Evolutionary conservation across 2,329 filamentous ascomycete genomes (phyloP).

Genomic region (Ramularia endophylla): DNA sequence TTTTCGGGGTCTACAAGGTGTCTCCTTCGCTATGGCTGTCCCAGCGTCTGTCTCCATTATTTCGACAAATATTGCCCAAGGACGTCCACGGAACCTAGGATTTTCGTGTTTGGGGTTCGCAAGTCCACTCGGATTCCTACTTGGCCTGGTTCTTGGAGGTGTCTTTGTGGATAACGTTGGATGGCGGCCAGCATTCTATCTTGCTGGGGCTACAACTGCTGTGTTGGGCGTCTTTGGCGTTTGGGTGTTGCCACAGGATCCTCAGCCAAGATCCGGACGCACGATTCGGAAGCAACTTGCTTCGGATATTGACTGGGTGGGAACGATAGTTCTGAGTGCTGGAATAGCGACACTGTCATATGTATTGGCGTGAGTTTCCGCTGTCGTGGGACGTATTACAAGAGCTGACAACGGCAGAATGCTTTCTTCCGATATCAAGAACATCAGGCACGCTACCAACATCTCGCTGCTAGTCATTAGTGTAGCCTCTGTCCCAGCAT

Average conservation of each 20-base stretch:
- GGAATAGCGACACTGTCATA: slow-evolving; percentile 48
- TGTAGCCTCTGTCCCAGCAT: slow-evolving; percentile 41
- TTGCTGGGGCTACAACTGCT: background rate
- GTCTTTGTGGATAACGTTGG: slow-evolving; percentile 44
- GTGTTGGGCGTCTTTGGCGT: slow-evolving; percentile 34
- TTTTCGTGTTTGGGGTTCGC: slow-evolving; percentile 47
- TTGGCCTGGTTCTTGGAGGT: slow-evolving; percentile 48
- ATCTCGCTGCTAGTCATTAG: slow-evolving; percentile 41
- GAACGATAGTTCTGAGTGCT: slow-evolving; percentile 41
- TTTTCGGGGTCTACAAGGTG: slow-evolving; percentile 20
- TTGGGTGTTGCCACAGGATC: slow-evolving; percentile 34
- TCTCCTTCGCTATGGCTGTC: slow-evolving; percentile 24
- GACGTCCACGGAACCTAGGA: slow-evolving; percentile 45
- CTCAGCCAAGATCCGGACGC: slow-evolving; percentile 15
- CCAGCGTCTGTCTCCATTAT: slow-evolving; percentile 47
- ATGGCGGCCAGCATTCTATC: slow-evolving; percentile 48
- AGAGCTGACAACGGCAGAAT: slow-evolving; percentile 7
- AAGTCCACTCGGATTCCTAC: slow-evolving; percentile 46
- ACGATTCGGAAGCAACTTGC: slow-evolving; percentile 26
- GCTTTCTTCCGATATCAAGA: slow-evolving; percentile 15
- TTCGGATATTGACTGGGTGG: slow-evolving; percentile 50
- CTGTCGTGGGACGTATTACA: background rate
- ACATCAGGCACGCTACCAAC: slow-evolving; percentile 14
- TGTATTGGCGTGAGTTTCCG: slow-evolving; percentile 31
- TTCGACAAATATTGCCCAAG: slow-evolving; percentile 42